Evolutionary conservation across 192 early-diverging fungal genomes (phyloP).

Genomic region (Geosiphon pyriformis): DNA sequence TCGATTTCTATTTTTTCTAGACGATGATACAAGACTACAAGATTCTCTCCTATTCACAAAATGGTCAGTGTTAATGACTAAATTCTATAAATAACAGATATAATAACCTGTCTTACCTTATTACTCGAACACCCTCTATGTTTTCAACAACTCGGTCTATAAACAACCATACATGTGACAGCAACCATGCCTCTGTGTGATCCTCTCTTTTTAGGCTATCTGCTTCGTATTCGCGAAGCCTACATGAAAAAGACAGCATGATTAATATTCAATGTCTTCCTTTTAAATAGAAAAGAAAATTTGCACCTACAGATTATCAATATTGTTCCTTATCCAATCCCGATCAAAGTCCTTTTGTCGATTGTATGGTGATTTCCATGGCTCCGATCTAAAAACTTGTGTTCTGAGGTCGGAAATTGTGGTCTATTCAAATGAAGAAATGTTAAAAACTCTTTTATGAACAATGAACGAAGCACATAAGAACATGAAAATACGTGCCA

Average conservation of each 20-base stretch:
- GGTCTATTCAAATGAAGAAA: conserved; percentile 9
- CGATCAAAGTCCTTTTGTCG: conserved; percentile 25
- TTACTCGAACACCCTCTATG: conserved; percentile 17
- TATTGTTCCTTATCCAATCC: conserved; percentile 23
- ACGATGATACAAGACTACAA: conserved; percentile 18
- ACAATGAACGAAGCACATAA: conserved; percentile 13
- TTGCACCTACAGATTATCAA: conserved; percentile 27
- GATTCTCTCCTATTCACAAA: conserved; percentile 25
- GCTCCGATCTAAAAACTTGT: conserved; percentile 18
- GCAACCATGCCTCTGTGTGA: conserved; percentile 13
- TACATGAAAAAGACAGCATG: conserved; percentile 14
- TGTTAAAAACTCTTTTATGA: conserved; percentile 12
- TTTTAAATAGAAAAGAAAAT: conserved; percentile 17
- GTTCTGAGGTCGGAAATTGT: conserved; percentile 19
- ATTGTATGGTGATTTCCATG: conserved; percentile 20
- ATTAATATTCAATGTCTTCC: conserved; percentile 22
- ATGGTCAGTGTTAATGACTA: conserved; percentile 3
- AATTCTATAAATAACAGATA: neutral
- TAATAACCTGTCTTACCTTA: conserved; percentile 16
- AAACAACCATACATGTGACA: conserved; percentile 15
- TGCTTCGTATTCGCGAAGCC: conserved; percentile 20
- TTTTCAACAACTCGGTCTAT: conserved; percentile 24
- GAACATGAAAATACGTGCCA: conserved; percentile 14
- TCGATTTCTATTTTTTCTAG: conserved; percentile 27
- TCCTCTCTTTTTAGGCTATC: conserved; percentile 1